Percentiles rank a stretch among this genome's conserved stretches.
These are phyloP conservation scores for Ophiostoma novo-ulmi DNA, from an alignment of 2,329 filamentous ascomycete species.

Conservation along the genomic window DNA sequence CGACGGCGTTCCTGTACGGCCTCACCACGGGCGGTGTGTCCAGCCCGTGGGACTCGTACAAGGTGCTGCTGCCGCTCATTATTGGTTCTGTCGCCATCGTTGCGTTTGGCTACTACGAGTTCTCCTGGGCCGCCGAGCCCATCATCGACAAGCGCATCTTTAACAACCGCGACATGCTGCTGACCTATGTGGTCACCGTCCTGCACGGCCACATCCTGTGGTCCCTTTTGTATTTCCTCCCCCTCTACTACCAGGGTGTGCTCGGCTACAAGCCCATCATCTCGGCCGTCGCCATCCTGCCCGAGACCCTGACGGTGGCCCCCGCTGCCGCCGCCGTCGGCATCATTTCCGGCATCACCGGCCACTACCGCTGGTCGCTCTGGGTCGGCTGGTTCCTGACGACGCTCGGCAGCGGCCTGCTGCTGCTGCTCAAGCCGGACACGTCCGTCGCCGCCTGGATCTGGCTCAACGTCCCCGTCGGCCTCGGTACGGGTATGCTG, in stretches of 20 bases:
- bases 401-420: constrained; percentile 31
- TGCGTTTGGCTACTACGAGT: constrained; percentile 26
- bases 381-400: constrained; percentile 31
- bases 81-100: constrained; percentile 38
- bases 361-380: constrained; percentile 34
- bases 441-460: constrained; percentile 34
- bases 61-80: constrained; percentile 41
- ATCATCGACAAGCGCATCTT: constrained; percentile 43
- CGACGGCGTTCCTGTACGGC: constrained; percentile 40
- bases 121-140: constrained; percentile 29
- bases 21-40: constrained; percentile 42
- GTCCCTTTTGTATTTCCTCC: constrained; percentile 49
- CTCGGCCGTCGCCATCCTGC: constrained; percentile 33
- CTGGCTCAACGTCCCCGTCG: constrained; percentile 35
- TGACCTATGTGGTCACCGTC: constrained; percentile 43
- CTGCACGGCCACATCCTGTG: constrained; percentile 55
- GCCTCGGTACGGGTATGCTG: constrained; percentile 37
- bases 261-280: constrained; percentile 32
- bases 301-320: constrained; percentile 30
- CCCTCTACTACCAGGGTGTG: constrained; percentile 33
- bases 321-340: constrained; percentile 27
- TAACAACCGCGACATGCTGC: constrained; percentile 35
- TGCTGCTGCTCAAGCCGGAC: constrained; percentile 24
- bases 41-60: constrained; percentile 39
- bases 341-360: constrained; percentile 26